Conservation (phyloP, 192 early-diverging fungal genomes). For the Diversispora eburnea region DNA sequence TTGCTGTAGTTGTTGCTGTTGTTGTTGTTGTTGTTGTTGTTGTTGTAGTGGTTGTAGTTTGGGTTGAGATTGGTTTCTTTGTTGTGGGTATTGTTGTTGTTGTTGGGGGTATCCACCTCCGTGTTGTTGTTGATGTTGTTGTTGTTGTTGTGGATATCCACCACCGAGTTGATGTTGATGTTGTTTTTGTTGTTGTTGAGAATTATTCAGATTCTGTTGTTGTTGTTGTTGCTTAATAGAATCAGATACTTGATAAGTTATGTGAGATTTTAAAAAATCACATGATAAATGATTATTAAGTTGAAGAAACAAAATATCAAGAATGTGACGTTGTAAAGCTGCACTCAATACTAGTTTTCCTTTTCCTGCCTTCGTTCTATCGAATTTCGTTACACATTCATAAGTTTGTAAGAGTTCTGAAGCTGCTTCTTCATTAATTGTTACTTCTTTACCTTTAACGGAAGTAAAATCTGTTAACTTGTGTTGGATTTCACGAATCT, state of each 20-base stretch:
- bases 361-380: neutral
- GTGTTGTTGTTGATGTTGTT: neutral
- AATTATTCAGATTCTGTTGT: too few relatives aligned
- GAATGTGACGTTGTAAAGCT: constrained; percentile 11
- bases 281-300: neutral
- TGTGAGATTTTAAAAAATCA: neutral
- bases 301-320: neutral
- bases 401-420: neutral
- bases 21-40: neutral
- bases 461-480: neutral
- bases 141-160: neutral
- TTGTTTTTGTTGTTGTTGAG: neutral
- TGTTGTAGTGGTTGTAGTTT: neutral
- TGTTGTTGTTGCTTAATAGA: neutral
- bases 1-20: neutral
- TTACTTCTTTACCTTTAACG: constrained; percentile 19
- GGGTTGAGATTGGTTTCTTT: neutral
- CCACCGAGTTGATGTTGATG: neutral
- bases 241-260: neutral
- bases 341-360: constrained; percentile 17
- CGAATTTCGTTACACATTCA: neutral
- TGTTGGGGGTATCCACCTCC: too few relatives aligned
- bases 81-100: neutral
- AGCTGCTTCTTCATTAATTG: constrained; percentile 7
- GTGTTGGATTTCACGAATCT: constrained; percentile 8